A percentile compares a stretch with the other conserved stretches of the same genome.
phyloP scores from a whole-genome alignment of 1,139 yeast genomes.

The Saccharomyces hybrid region DNA sequence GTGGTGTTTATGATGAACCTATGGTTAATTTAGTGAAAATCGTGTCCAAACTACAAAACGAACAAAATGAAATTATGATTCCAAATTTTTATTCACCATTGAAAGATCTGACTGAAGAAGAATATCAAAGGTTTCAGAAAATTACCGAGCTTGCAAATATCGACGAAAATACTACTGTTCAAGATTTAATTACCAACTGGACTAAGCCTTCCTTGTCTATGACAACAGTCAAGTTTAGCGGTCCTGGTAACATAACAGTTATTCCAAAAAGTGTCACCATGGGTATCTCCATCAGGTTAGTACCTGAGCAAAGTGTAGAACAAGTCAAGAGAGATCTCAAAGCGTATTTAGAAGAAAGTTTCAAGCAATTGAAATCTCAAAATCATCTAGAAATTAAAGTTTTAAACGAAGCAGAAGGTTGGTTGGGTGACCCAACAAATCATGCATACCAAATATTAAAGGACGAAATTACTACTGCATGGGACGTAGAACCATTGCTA shows the following conservation, averaged over 20 bases:
- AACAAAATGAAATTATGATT: conserved; percentile 50
- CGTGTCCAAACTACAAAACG: conserved; percentile 53
- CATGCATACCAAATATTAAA: conserved; percentile 59
- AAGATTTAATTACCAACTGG: conserved; percentile 77
- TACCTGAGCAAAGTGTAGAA: conserved; percentile 74
- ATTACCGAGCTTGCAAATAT: conserved; percentile 42
- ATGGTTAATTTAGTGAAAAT: conserved; percentile 75
- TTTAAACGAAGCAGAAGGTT: conserved; percentile 85
- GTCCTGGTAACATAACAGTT: conserved; percentile 84
- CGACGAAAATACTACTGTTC: conserved; percentile 33
- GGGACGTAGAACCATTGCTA: conserved; percentile 67
- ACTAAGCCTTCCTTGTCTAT: conserved; percentile 81
- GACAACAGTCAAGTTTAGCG: conserved; percentile 81
- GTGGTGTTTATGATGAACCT: conserved; percentile 86
- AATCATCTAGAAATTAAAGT: conserved; percentile 55
- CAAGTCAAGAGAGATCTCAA: conserved; percentile 47
- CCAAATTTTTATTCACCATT: conserved; percentile 68
- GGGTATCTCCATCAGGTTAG: conserved; percentile 72
- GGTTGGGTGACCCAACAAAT: conserved; percentile 84
- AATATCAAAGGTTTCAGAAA: conserved; percentile 51
- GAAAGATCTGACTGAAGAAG: conserved; percentile 47
- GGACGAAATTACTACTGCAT: conserved; percentile 50
- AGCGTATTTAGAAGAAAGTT: conserved; percentile 39
- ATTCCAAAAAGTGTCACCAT: conserved; percentile 79
- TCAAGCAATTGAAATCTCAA: conserved; percentile 43